These are phyloP conservation scores for Chlorella sp. DNA, from an alignment of 139 green algal genomes.

Conservation along the genomic window DNA sequence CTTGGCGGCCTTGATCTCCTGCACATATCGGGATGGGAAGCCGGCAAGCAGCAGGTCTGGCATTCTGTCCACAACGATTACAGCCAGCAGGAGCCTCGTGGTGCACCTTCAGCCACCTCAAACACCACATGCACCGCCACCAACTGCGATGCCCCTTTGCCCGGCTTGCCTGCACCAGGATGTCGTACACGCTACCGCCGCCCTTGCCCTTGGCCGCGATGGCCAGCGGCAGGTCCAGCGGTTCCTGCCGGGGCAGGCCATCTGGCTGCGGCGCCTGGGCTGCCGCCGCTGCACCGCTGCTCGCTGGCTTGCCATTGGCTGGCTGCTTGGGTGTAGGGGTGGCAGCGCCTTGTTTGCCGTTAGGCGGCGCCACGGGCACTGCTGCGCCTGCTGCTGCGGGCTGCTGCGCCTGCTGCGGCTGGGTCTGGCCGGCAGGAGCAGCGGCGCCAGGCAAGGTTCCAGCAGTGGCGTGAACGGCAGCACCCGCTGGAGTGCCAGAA, in stretches of 20 bases:
- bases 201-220: conserved; percentile 13
- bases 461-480: neutral
- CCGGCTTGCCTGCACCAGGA: conserved; percentile 50
- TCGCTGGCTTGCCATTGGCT: neutral
- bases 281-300: too few species aligned
- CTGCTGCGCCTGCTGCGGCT: neutral
- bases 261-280: too few species aligned
- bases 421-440: neutral
- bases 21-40: neutral
- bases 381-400: neutral
- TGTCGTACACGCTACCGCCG: conserved; percentile 59
- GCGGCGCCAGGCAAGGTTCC: too few species aligned
- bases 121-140: too few species aligned
- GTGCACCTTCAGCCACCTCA: too few species aligned
- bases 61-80: neutral
- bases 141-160: too few species aligned
- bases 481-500: neutral
- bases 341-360: neutral
- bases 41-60: neutral
- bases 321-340: neutral
- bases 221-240: too few species aligned
- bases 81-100: too few species aligned
- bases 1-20: conserved; percentile 53
- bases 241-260: too few species aligned
- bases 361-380: neutral